Base-by-base conservation (phyloP, 352 stramenopile genomes). In the Phytophthora sansomeana region DNA sequence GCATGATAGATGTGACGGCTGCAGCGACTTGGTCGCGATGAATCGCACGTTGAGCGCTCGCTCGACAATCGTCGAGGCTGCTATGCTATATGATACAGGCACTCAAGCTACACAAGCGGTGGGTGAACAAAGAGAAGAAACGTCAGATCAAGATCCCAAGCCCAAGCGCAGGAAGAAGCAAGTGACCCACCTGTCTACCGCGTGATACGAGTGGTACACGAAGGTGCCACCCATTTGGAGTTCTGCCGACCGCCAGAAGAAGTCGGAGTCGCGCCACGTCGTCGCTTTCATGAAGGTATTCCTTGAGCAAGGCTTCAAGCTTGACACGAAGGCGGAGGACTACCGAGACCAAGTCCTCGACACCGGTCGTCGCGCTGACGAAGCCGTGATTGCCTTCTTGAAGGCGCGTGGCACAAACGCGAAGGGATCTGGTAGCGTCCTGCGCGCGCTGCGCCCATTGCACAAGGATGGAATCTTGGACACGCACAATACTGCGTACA, bases 201-300 rank as follows among this genome's bases (percentile, higher is more conserved):
- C n/a, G n/a, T n/a, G n/a, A n/a, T n/a, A n/a, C n/a, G 55, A 56
- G 16, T 70, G 55, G 60, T 61, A 62, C 49, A 64, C 55, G 1
- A 11, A 8, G 1, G 38, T 58, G 8, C 51, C 55, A 7, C 49
- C 9, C 2, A 28, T 51, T 5, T 63, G 49, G 50, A 24, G 55
- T 0, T 60, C 41, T 0, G 5, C 16, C 17, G 55, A 67, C 17
- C 59, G 64, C 4, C 60, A 67, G 26, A 74, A 75, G 43, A 70
- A 71, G 17, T 71, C n/a, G n/a, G n/a, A n/a, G n/a, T n/a, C n/a
- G n/a, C n/a, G n/a, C n/a, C n/a, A n/a, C n/a, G n/a, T n/a, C n/a
- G n/a, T n/a, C n/a, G n/a, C n/a, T n/a, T n/a, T n/a, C n/a, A n/a
- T n/a, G n/a, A n/a, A n/a, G n/a, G n/a, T n/a, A n/a, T n/a, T n/a